Evolutionary conservation across 1,284 basidiomycete genomes (phyloP).

Genomic region (Crepidotus sp.): DNA sequence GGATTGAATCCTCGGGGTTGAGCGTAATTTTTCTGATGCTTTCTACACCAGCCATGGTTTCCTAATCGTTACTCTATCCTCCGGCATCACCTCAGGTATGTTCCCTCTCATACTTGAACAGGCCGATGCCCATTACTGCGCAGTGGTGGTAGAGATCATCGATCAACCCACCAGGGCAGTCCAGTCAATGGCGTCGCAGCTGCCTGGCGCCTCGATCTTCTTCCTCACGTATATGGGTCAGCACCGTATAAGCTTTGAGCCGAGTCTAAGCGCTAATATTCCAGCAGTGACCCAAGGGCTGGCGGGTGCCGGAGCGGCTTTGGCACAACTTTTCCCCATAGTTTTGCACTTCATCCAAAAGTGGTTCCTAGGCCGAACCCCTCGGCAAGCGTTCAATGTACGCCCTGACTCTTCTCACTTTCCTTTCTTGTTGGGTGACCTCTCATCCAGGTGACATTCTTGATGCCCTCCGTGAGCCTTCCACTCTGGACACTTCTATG

Average conservation of each 20-base stretch:
- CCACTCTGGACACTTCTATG: no score
- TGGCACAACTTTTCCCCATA: slow-evolving; percentile 57
- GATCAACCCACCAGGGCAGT: slow-evolving; percentile 44
- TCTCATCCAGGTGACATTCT: slow-evolving; percentile 28
- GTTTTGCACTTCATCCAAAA: slow-evolving; percentile 61
- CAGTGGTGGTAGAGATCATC: slow-evolving; percentile 27
- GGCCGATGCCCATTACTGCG: not conserved
- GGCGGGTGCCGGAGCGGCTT: slow-evolving; percentile 44
- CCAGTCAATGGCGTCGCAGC: slow-evolving; percentile 46
- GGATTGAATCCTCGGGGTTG: slow-evolving; percentile 18
- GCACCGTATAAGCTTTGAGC: slow-evolving; percentile 5
- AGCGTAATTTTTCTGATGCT: not conserved
- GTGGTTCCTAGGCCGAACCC: slow-evolving; percentile 45
- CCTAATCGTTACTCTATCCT: slow-evolving; percentile 62
- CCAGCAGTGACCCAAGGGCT: slow-evolving; percentile 41
- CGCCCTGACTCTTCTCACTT: slow-evolving; percentile 2
- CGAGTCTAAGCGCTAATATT: not conserved
- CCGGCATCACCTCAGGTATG: slow-evolving; percentile 44
- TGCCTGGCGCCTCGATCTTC: slow-evolving; percentile 70
- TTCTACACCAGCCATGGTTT: slow-evolving; percentile 43
- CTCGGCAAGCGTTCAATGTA: slow-evolving; percentile 38
- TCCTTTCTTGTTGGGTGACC: not conserved
- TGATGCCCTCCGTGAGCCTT: slow-evolving; percentile 32
- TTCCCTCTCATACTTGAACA: not conserved
- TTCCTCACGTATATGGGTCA: slow-evolving; percentile 68